Percentiles rank a stretch among this genome's conserved stretches.
Conservation (phyloP, 805 yeast species). For the Candida xyloterini region DNA sequence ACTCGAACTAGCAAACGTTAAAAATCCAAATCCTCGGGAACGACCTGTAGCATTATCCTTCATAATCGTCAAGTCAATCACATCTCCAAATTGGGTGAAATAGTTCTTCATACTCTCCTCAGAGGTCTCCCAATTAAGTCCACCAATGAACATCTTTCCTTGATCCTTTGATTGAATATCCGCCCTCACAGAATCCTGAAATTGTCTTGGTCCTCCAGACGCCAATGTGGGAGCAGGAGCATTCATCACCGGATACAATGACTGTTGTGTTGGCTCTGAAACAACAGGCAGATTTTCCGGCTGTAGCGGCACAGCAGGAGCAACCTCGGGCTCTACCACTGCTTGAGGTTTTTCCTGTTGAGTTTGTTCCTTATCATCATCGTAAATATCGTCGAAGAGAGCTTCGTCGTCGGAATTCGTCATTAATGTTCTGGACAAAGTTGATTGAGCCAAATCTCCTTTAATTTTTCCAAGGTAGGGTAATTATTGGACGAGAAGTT, state of each 20-base stretch:
- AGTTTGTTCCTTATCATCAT: constrained; percentile 28
- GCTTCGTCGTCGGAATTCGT: constrained; percentile 83
- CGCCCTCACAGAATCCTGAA: constrained; percentile 38
- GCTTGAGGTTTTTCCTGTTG: constrained; percentile 7
- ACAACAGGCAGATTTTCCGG: constrained; percentile 11
- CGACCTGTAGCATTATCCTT: constrained; percentile 82
- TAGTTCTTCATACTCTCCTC: constrained; percentile 82
- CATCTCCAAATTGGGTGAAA: constrained; percentile 85
- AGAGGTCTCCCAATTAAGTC: constrained; percentile 96
- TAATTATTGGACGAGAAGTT: background rate
- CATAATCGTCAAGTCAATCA: constrained; percentile 87
- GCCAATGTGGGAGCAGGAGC: constrained; percentile 16
- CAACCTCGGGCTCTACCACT: constrained; percentile 1
- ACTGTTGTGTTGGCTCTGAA: constrained; percentile 7
- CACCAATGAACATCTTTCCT: constrained; percentile 94
- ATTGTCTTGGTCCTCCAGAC: constrained; percentile 15
- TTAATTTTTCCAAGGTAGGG: constrained; percentile 5
- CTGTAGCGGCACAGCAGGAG: constrained; percentile 16
- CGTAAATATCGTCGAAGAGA: constrained; percentile 87
- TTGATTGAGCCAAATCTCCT: background rate
- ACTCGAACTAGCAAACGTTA: constrained; percentile 77
- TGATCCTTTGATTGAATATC: constrained; percentile 61
- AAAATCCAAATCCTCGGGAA: constrained; percentile 92
- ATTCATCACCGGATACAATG: constrained; percentile 16
- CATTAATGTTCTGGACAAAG: constrained; percentile 35